Base-by-base conservation (phyloP, 2,329 filamentous ascomycete species). In the Colletotrichum melonis region DNA sequence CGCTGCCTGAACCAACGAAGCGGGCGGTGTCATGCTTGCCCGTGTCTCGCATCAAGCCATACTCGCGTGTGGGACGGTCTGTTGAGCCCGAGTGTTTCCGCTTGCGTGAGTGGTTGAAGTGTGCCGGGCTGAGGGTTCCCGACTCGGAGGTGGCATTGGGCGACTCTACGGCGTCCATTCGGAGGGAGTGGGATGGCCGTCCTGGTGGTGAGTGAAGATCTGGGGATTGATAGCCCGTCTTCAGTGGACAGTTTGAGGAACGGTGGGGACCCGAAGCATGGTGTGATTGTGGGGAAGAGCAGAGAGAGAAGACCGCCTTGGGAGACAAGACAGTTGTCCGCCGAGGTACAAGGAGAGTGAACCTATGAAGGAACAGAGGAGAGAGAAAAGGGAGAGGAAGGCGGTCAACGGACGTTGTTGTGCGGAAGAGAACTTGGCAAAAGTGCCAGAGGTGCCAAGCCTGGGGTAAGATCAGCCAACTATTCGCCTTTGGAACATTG, bases 1-100 rank as follows among this genome's bases (percentile, higher is more conserved):
- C 89, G 72, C 88, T 90, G 19, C 87, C 86, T 63, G 88, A 90
- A 4, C 89, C 89, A 5, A 90, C 84, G 68, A 91, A 91, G 0
- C 86, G 87, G 16, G 88, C 85, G 3, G 85, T 85, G 26, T 84
- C 86, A 35, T 84, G 82, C 32, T 83, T 83, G 19, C 82, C 83
- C 32, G 84, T 81, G 74, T 87, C 85, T 71, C 88, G 84, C 87
- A 90, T 90, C 68, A 89, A 74, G 9, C 80, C 80, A 78, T 80
- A 79, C 60, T 81, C 80, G 30, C 80, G 80, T 14, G 79, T 77
- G 2, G 78, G 77, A 22, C 77, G 78, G 9, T 78, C 76, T 3
- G 67, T 72, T 1, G 79, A 77, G 1, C 67, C 67, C 11, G 80
- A 80, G 24, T 77, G 76, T 66, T 81, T 81, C 11, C 80, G 78